A percentile compares a stretch with the other conserved stretches of the same genome.
Evolutionary conservation across 1,139 yeast species (phyloP).

Genomic region (Williopsis jadinii): DNA sequence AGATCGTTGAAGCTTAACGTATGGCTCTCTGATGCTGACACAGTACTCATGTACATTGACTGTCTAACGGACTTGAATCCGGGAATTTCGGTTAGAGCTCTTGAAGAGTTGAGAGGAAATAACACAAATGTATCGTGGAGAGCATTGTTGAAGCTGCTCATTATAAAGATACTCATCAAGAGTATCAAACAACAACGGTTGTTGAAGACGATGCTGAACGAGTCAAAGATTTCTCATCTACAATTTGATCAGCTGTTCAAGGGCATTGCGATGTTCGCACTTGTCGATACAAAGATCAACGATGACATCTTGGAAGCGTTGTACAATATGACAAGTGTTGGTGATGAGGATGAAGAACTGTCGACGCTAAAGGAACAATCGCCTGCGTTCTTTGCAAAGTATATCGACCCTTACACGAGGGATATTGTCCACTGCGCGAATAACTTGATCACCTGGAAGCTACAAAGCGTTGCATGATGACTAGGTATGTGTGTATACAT

Average conservation of each 20-base stretch:
- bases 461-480: background rate
- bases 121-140: slow-evolving; percentile 7
- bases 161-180: slow-evolving; percentile 15
- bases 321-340: too few relatives aligned
- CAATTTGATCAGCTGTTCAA: slow-evolving; percentile 11
- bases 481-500: too few relatives aligned
- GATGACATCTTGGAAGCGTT: slow-evolving; percentile 1
- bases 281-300: slow-evolving; percentile 11
- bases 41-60: slow-evolving; percentile 17
- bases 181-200: slow-evolving; percentile 14
- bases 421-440: slow-evolving; percentile 8
- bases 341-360: slow-evolving; percentile 7
- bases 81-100: slow-evolving; percentile 1
- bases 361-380: slow-evolving; percentile 6
- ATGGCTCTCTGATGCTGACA: slow-evolving; percentile 7
- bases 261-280: slow-evolving; percentile 9
- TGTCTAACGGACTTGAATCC: slow-evolving; percentile 13
- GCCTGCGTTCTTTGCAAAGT: slow-evolving; percentile 16
- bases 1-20: slow-evolving; percentile 8
- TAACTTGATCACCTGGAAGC: slow-evolving; percentile 9
- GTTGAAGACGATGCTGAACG: slow-evolving; percentile 1
- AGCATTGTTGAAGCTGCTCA: slow-evolving; percentile 10
- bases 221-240: background rate
- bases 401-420: slow-evolving; percentile 8
- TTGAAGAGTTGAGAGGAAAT: slow-evolving; percentile 5